Percentiles rank a stretch among this genome's conserved stretches.
Conservation (phyloP, 2,329 filamentous ascomycete species). For the Nothomitra cinnamomea region DNA sequence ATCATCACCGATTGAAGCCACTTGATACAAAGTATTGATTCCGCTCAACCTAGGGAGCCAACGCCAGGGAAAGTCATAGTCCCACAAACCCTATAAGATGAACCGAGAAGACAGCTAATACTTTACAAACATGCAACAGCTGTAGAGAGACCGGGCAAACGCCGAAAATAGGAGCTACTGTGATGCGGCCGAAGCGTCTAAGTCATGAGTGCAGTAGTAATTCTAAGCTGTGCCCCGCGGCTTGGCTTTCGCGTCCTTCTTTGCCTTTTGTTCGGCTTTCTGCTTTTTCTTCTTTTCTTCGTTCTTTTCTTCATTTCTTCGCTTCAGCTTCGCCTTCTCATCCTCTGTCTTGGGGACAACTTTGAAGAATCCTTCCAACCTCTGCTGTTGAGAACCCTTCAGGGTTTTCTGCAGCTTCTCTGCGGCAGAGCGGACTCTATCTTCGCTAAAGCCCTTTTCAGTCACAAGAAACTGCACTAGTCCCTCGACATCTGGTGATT, state of each 20-base stretch:
- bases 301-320: constrained; percentile 83
- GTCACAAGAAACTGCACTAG: constrained; percentile 77
- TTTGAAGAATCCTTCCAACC: constrained; percentile 95
- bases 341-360: constrained; percentile 73
- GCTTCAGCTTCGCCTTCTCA: constrained; percentile 71
- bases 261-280: constrained; percentile 89
- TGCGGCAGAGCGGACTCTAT: constrained; percentile 68
- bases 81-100: too few species aligned
- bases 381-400: constrained; percentile 77
- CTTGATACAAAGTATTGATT: too few species aligned
- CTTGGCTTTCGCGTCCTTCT: constrained; percentile 79
- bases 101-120: too few species aligned
- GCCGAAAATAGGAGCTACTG: too few species aligned
- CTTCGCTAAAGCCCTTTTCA: constrained; percentile 95
- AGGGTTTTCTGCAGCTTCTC: constrained; percentile 73
- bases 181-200: too few species aligned
- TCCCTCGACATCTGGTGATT: constrained; percentile 77
- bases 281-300: constrained; percentile 90
- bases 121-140: too few species aligned
- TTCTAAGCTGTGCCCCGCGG: constrained; percentile 45
- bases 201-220: background rate
- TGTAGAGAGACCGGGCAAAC: too few species aligned
- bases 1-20: too few species aligned
- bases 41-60: too few species aligned
- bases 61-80: too few species aligned